Evolutionary conservation across 306 rosid genomes (phyloP).

Genomic region (Acmispon strigosus): DNA sequence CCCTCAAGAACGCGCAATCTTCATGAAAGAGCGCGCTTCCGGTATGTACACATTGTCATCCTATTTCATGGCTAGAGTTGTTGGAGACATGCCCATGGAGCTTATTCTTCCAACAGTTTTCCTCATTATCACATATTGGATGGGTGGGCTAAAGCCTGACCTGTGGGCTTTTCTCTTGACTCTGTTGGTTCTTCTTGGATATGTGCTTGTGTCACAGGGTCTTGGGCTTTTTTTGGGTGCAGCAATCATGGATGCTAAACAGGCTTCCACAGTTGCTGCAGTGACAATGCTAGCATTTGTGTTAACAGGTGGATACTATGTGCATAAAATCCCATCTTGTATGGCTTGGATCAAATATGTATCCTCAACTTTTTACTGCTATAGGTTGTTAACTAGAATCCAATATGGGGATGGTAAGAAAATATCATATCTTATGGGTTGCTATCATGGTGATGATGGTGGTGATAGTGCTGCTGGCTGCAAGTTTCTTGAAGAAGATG

Average conservation of each 20-base stretch:
- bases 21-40: constrained; percentile 71
- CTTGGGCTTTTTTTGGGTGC: constrained; percentile 91
- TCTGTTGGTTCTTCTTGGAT: constrained; percentile 46
- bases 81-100: constrained; percentile 89
- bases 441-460: constrained; percentile 25
- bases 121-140: constrained; percentile 62
- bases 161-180: constrained; percentile 52
- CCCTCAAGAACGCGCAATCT: constrained; percentile 84
- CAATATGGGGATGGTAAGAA: constrained; percentile 68
- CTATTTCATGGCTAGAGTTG: constrained; percentile 72
- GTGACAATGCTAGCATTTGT: constrained; percentile 88
- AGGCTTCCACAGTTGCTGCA: constrained; percentile 75
- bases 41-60: constrained; percentile 83
- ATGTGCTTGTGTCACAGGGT: constrained; percentile 84
- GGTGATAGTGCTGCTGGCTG: constrained; percentile 30
- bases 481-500: constrained; percentile 73
- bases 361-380: constrained; percentile 68
- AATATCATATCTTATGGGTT: constrained; percentile 50
- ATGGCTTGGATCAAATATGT: constrained; percentile 79
- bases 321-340: constrained; percentile 66
- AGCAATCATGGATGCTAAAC: constrained; percentile 85
- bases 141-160: constrained; percentile 69
- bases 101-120: constrained; percentile 82
- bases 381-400: constrained; percentile 53
- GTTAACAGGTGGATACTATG: constrained; percentile 82